These are phyloP conservation scores for Suillus weaverae DNA, from an alignment of 768 basidiomycete species.

Conservation along the genomic window DNA sequence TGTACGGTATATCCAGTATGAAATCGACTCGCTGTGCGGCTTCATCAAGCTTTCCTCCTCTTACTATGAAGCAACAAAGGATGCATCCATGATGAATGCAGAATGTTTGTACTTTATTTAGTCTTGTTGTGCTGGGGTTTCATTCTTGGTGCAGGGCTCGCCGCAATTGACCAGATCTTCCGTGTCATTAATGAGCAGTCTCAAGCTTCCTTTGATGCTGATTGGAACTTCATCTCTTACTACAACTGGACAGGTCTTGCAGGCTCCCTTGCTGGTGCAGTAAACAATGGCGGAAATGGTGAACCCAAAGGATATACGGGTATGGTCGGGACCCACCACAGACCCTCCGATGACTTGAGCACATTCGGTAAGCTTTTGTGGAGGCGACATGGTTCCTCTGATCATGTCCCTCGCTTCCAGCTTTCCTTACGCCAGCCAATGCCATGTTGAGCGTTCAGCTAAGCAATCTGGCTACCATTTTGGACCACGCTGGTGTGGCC, in stretches of 20 bases:
- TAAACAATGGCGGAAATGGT: slow-evolving; percentile 68
- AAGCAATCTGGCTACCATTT: slow-evolving; percentile 54
- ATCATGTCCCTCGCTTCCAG: slow-evolving; percentile 32
- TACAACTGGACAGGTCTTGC: slow-evolving; percentile 81
- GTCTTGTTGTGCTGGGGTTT: slow-evolving; percentile 3
- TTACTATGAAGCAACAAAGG: slow-evolving; percentile 72
- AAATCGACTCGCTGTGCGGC: slow-evolving; percentile 76
- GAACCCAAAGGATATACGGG: slow-evolving; percentile 78
- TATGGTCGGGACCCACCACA: slow-evolving; percentile 71
- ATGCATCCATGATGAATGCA: slow-evolving; percentile 67
- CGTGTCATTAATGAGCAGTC: slow-evolving; percentile 78
- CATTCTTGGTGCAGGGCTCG: slow-evolving; percentile 48
- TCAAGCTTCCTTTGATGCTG: slow-evolving; percentile 62
- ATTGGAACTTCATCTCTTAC: slow-evolving; percentile 74
- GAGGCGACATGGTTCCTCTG: neutral
- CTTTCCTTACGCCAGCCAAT: slow-evolving; percentile 77
- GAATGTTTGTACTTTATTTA: slow-evolving; percentile 48
- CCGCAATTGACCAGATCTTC: slow-evolving; percentile 70
- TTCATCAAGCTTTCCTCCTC: slow-evolving; percentile 77
- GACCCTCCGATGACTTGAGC: slow-evolving; percentile 75
- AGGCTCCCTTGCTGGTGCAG: slow-evolving; percentile 58
- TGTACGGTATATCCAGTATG: slow-evolving; percentile 49
- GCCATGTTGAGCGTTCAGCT: slow-evolving; percentile 82
- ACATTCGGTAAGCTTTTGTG: slow-evolving; percentile 49
- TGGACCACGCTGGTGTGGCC: slow-evolving; percentile 50